Conservation (phyloP, 1,284 basidiomycete species). For the Trametes hirsuta region DNA sequence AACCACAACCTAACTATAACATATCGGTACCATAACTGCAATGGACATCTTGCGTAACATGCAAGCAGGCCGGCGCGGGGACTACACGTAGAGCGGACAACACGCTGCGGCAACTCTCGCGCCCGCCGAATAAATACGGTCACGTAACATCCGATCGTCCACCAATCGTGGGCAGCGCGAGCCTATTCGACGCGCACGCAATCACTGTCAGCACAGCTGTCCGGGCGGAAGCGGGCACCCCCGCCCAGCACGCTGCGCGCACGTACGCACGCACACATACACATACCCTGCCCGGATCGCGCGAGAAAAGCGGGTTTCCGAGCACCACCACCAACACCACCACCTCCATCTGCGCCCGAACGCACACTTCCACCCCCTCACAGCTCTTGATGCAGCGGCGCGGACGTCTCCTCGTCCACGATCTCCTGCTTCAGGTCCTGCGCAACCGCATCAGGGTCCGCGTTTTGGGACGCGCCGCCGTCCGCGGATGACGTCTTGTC, state of each 20-base stretch:
- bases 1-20: slow-evolving; percentile 20
- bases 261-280: background rate
- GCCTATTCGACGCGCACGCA: slow-evolving; percentile 2
- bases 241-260: background rate
- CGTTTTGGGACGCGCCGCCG: slow-evolving; percentile 31
- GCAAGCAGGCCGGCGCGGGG: background rate
- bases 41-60: slow-evolving; percentile 7
- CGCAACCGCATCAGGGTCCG: slow-evolving; percentile 30
- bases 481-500: slow-evolving; percentile 28
- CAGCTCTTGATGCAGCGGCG: slow-evolving; percentile 35
- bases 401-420: slow-evolving; percentile 24
- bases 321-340: background rate
- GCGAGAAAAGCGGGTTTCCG: too few relatives aligned
- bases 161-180: background rate
- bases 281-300: too few relatives aligned
- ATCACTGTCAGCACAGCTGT: background rate
- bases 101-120: background rate
- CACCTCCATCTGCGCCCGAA: slow-evolving; percentile 5
- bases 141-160: background rate
- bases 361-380: slow-evolving; percentile 19
- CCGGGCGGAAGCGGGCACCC: background rate
- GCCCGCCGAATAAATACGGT: slow-evolving; percentile 13
- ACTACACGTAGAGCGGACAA: background rate
- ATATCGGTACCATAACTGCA: slow-evolving; percentile 18
- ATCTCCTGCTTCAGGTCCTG: slow-evolving; percentile 31